Evolutionary conservation across 177 flowering plant species (phyloP), one percentile per base, ranked within the genome.

Genomic region (Telopea speciosissima): DNA sequence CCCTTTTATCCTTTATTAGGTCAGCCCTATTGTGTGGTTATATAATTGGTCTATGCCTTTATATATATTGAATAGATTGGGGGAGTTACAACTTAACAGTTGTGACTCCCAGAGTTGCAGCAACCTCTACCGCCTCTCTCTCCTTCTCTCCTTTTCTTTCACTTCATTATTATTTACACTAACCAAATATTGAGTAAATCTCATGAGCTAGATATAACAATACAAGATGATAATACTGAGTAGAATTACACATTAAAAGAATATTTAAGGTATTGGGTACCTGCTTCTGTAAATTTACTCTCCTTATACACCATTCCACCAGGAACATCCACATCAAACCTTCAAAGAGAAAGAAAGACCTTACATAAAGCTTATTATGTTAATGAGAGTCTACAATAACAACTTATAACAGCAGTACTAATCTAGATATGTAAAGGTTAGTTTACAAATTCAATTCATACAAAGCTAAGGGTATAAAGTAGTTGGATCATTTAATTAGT

Each of bases 311-410:
- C 83, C 70, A 80, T 82, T 71, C 96, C 94, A 65, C 97, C 97
- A 74, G 97, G 96, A 82, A 95, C 89, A 79, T 88, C 92, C 68
- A 95, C 97, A 80, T 95, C 97, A 83, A 94, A 92, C 87, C 98
- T 93, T 86, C 73, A 78, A 72, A 54, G 21, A 24, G 64, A 64
- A 62, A 19, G 64, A 65, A 68, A 17, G 24, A 49, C 19, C 24
- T 49, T 63, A 14, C 5, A 12, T 19, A 16, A 24, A 58, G 61
- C n/a, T 58, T 58, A 58, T 58, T 16, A 58, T 58, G 22, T 19
- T n/a, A n/a, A 58, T 58, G 61, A n/a, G 9, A 58, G n/a, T 8
- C 22, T 58, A 19, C 9, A 21, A 58, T 58, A 19, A 58, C n/a
- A 19, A 36, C 40, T 36, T 36, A 54, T 13, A 54, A 21, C 59